Base-by-base conservation (phyloP, 179 eudicot species). In the Patellifolia procumbens region DNA sequence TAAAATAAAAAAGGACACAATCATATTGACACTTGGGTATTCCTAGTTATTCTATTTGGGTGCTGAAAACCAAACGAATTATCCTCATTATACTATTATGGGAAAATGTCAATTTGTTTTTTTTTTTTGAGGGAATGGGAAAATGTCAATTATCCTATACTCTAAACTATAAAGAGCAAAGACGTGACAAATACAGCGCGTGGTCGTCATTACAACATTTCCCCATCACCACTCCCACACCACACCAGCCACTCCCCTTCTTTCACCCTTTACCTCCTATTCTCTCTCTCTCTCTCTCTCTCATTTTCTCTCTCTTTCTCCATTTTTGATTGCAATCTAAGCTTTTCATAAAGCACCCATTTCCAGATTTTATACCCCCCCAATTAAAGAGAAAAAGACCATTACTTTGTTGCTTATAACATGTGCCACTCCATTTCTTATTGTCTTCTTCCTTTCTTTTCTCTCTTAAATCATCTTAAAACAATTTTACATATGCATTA, bases 341-440 rank as follows among this genome's bases (percentile, higher is more conserved):
- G 37, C 80, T 76, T 75, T 75, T 35, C 72, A 61, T 13, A 72
- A 74, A 77, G 73, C 34, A 39, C 4, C 61, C 67, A 52, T 77
- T 53, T 46, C n/a, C 58, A 31, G 11, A 11, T 32, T 79, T 46
- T 52, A 26, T 39, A 31, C 43, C 51, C n/a, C n/a, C n/a, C n/a
- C n/a, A n/a, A 46, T 32, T 56, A 76, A 71, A 71, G 78, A n/a
- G n/a, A n/a, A n/a, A n/a, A n/a, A n/a, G n/a, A n/a, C n/a, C n/a
- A n/a, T n/a, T n/a, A n/a, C n/a, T 52, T 80, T 77, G 79, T 81
- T 74, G 81, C 79, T 69, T 68, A n/a, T n/a, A 43, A 15, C 84
- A 81, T 78, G 84, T 81, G 84, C 81, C 72, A 20, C 61, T 12
- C 42, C 72, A 26, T 77, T 74, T 68, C 62, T 76, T 7, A 42